Percentiles rank a stretch among this genome's conserved stretches.
Evolutionary conservation across 1,284 basidiomycete genomes (phyloP).

Genomic region (Papiliotrema fonsecae): DNA sequence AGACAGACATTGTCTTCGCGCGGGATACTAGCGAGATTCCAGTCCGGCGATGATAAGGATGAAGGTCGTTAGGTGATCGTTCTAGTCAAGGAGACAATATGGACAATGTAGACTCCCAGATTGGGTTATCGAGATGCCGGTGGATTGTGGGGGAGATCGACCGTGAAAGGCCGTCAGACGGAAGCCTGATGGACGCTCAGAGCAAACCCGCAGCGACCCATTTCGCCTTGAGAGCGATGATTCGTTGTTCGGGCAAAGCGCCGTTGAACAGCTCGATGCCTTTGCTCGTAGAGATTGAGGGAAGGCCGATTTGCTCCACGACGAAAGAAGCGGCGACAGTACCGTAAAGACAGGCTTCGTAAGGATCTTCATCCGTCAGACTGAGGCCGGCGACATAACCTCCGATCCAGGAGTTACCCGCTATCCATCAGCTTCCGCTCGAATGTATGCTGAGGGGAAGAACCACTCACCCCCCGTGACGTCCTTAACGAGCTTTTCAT

Average conservation of each 20-base stretch:
- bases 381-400: conserved; percentile 37
- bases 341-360: conserved; percentile 36
- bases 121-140: too few relatives aligned
- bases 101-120: too few relatives aligned
- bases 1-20: too few relatives aligned
- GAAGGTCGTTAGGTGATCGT: too few relatives aligned
- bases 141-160: too few relatives aligned
- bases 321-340: conserved; percentile 41
- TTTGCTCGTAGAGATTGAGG: conserved; percentile 1
- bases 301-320: conserved; percentile 40
- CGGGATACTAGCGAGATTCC: too few relatives aligned
- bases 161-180: too few relatives aligned
- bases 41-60: too few relatives aligned
- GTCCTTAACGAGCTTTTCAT: conserved; percentile 25
- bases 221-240: conserved; percentile 13
- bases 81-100: too few relatives aligned
- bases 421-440: conserved; percentile 11
- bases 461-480: conserved; percentile 35
- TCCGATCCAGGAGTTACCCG: conserved; percentile 43
- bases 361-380: conserved; percentile 27
- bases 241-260: conserved; percentile 20
- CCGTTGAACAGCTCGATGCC: conserved; percentile 31
- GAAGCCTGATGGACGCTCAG: too few relatives aligned
- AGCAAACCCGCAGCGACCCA: conserved; percentile 1
- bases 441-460: not conserved